A percentile compares a stretch with the other conserved stretches of the same genome.
Conservation (phyloP, 1,284 basidiomycete genomes). For the Naganishia sp. region DNA sequence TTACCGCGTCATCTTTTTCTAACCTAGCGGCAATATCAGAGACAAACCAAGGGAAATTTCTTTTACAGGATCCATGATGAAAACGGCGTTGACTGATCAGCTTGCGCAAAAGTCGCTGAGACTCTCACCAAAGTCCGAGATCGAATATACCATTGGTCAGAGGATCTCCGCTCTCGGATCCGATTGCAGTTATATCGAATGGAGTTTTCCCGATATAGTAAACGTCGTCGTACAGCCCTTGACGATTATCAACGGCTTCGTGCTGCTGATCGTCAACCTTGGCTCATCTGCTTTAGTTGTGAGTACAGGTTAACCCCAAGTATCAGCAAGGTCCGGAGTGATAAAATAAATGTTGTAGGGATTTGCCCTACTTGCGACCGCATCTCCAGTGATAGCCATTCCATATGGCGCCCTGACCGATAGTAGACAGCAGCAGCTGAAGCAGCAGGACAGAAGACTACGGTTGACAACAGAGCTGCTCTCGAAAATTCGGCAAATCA, state of each 20-base stretch:
- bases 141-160: conserved; percentile 24
- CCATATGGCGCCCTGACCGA: conserved; percentile 65
- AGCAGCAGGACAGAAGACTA: conserved; percentile 69
- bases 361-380: conserved; percentile 59
- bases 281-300: conserved; percentile 30
- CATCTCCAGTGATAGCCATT: conserved; percentile 65
- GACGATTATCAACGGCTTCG: conserved; percentile 16
- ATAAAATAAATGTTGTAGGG: not conserved
- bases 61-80: conserved; percentile 3
- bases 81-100: conserved; percentile 22
- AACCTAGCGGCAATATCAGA: not conserved
- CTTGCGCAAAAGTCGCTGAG: conserved; percentile 30
- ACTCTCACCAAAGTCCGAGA: conserved; percentile 16
- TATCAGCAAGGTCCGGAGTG: not conserved
- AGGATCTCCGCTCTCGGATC: conserved; percentile 9
- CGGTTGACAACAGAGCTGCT: conserved; percentile 63
- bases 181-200: conserved; percentile 25
- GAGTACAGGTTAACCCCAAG: not conserved
- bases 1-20: too few relatives aligned
- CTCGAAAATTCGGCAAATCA: conserved; percentile 47
- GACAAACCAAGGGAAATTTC: not conserved
- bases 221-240: conserved; percentile 24
- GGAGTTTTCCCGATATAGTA: conserved; percentile 1
- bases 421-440: conserved; percentile 66
- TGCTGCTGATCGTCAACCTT: conserved; percentile 27